Evolutionary conservation across 2,329 filamentous ascomycete species (phyloP), one percentile per base, ranked within the genome.

Genomic region (Exophiala phaeomuriformis): DNA sequence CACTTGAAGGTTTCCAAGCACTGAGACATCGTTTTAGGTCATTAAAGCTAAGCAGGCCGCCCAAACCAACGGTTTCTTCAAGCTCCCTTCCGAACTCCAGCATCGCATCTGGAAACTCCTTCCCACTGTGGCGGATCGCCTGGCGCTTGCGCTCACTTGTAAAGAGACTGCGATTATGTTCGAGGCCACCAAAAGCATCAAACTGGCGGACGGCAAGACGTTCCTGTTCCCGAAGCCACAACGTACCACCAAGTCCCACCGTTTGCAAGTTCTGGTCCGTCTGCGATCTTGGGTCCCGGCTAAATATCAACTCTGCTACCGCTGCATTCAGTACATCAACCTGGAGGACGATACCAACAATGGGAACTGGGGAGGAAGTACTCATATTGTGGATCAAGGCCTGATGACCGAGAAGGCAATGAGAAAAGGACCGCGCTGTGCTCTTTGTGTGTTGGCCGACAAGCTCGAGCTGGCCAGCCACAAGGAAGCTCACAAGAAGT

Each of bases 221-320:
- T 49, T 46, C 44, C 50, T 47, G 28, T 36, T 52, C 8, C 48
- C 49, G 6, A 46, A 30, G 32, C 52, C 53, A 10, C 42, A 44
- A 10, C 52, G 52, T 9, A 30, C 44, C 28, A 52, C 49, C 19
- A 39, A 53, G 12, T 37, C 40, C 19, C 52, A 61, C 47, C 53
- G 59, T 30, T 52, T 62, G 30, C 51, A 56, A 32, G 46, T 62
- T 40, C 53, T 62, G 5, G 50, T 58, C 28, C 52, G 60, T 19
- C 44, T 61, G n/a, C 44, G 51, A 45, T 28, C 40, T 1, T 56
- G 50, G 47, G 53, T 58, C 39, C 47, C 53, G 3, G 27, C n/a
- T 3, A 51, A 52, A 29, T 56, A 55, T 32, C 57, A 51, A 10
- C 59, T 63, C 28, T 63, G 60, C 47, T 63, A 57, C 47, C 44